Conservation (phyloP, 768 basidiomycete species). For the Pholiota microspora region DNA sequence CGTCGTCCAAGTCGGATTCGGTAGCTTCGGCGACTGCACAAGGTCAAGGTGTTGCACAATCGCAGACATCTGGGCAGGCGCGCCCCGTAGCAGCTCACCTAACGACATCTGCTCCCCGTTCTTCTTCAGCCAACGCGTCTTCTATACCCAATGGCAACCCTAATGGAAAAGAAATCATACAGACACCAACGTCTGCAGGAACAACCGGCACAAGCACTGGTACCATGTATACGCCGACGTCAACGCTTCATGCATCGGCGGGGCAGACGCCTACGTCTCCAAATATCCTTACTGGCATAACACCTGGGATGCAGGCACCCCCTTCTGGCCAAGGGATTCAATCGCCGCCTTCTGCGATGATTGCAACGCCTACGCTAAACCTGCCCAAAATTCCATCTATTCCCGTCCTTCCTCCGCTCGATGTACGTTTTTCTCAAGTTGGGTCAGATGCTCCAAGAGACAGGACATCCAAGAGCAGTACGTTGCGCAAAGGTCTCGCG, state of each 20-base stretch:
- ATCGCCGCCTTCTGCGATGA: constrained; percentile 18
- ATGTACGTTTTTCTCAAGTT: constrained; percentile 54
- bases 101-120: neutral
- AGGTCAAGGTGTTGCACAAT: neutral
- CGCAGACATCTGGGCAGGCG: constrained; percentile 6
- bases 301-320: neutral
- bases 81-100: neutral
- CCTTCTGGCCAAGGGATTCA: constrained; percentile 4
- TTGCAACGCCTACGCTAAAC: constrained; percentile 4
- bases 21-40: neutral
- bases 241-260: constrained; percentile 18
- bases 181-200: constrained; percentile 19
- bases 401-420: constrained; percentile 59
- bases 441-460: constrained; percentile 34
- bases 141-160: neutral
- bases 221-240: constrained; percentile 24
- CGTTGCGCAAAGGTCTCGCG: constrained; percentile 11
- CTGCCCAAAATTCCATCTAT: constrained; percentile 22
- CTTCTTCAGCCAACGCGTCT: neutral
- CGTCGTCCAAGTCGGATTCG: constrained; percentile 56
- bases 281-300: neutral
- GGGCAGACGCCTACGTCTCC: constrained; percentile 14
- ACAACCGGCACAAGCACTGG: constrained; percentile 16
- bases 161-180: neutral
- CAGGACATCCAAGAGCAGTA: constrained; percentile 7